Percentiles rank a stretch among this genome's conserved stretches.
Evolutionary conservation across 2,329 filamentous ascomycete species (phyloP).

Genomic region (Fusarium anthophilum): DNA sequence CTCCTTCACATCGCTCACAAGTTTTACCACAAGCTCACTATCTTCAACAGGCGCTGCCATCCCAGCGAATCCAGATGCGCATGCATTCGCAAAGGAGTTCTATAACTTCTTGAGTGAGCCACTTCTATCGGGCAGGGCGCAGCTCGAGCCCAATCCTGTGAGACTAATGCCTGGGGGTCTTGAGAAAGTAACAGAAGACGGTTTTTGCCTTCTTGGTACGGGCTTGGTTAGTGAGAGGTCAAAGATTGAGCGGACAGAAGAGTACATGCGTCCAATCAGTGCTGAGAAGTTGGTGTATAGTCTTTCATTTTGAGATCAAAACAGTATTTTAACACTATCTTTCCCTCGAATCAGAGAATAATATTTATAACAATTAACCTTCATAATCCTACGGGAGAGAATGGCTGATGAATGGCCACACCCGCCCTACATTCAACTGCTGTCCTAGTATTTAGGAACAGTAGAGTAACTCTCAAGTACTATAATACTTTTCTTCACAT

Average conservation of each 20-base stretch:
- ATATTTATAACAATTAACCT: too few species aligned
- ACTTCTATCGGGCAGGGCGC: not conserved
- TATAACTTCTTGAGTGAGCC: constrained; percentile 47
- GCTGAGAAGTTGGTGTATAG: constrained; percentile 47
- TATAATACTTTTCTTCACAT: too few species aligned
- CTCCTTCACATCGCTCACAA: rapidly evolving
- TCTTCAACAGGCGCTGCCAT: not conserved
- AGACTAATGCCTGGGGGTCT: constrained; percentile 47
- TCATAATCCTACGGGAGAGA: too few species aligned
- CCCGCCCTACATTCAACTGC: too few species aligned
- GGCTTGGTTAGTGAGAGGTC: constrained; percentile 37
- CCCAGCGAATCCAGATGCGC: constrained; percentile 35
- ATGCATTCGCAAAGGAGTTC: constrained; percentile 47
- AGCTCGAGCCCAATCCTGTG: constrained; percentile 44
- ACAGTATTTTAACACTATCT: too few species aligned
- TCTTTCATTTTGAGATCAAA: too few species aligned
- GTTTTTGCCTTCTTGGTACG: constrained; percentile 41
- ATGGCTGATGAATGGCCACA: too few species aligned
- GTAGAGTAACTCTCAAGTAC: too few species aligned
- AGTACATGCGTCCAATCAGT: constrained; percentile 51
- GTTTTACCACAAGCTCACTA: rapidly evolving
- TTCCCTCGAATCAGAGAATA: too few species aligned
- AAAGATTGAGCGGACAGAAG: constrained; percentile 31
- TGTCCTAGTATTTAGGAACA: too few species aligned
- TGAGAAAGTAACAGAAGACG: constrained; percentile 38